Evolutionary conservation across 2,329 filamentous ascomycete genomes (phyloP).

Genomic region (Orbilia javanica): DNA sequence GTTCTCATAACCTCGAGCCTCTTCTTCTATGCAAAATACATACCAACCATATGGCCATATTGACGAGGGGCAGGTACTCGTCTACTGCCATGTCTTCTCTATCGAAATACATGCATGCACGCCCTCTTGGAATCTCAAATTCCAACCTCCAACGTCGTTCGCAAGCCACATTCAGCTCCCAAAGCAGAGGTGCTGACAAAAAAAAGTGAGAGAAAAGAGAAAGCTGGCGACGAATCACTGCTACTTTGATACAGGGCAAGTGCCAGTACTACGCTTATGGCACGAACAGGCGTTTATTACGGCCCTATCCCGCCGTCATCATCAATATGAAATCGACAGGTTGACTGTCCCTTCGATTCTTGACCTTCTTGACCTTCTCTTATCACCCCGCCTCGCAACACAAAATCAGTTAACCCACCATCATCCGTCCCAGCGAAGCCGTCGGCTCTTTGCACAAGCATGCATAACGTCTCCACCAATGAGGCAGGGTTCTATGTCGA

Average conservation of each 20-base stretch:
- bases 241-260: constrained; percentile 1
- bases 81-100: neutral
- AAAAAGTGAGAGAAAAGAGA: neutral
- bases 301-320: neutral
- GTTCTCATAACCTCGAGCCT: neutral
- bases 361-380: neutral
- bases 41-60: too few species aligned
- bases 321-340: neutral
- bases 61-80: neutral
- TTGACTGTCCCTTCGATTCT: neutral
- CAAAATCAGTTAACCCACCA: neutral
- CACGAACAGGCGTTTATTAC: neutral
- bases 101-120: neutral
- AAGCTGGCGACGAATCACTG: neutral
- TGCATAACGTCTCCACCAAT: constrained; percentile 38
- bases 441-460: constrained; percentile 44
- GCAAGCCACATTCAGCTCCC: neutral
- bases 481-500: constrained; percentile 40
- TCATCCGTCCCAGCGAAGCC: neutral
- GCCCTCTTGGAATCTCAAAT: neutral
- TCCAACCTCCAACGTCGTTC: neutral
- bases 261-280: neutral
- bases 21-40: neutral
- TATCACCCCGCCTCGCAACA: constrained; percentile 49
- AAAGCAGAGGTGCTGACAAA: neutral